Percentiles rank a stretch among this genome's conserved stretches.
Evolutionary conservation across 345 rosid species (phyloP).

Genomic region (Noccaea bulbosa): DNA sequence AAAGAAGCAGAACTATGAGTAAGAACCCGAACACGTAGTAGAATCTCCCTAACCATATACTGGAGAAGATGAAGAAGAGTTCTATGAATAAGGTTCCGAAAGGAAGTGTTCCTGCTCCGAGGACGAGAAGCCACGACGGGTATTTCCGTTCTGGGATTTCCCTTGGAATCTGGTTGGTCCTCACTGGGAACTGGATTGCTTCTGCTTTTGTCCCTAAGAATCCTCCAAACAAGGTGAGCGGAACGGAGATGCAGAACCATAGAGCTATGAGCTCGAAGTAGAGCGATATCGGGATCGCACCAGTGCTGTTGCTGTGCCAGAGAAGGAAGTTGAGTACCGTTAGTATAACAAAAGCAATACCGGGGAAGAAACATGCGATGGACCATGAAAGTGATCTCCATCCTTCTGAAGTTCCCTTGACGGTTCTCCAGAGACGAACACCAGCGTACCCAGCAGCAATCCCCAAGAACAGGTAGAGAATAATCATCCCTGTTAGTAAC

Average conservation of each 20-base stretch:
- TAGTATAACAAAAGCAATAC: constrained; percentile 74
- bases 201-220: constrained; percentile 70
- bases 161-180: constrained; percentile 82
- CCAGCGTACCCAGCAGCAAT: constrained; percentile 72
- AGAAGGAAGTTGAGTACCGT: constrained; percentile 72
- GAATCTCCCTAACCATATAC: constrained; percentile 88
- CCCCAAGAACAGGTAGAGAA: constrained; percentile 79
- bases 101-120: constrained; percentile 86
- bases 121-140: constrained; percentile 88
- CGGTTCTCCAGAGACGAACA: constrained; percentile 73
- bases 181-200: constrained; percentile 64
- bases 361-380: constrained; percentile 80
- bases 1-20: constrained; percentile 65
- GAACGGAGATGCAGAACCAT: constrained; percentile 89
- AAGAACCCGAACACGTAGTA: constrained; percentile 80
- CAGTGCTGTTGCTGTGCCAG: constrained; percentile 79
- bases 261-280: constrained; percentile 70
- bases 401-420: constrained; percentile 77
- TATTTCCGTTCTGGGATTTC: constrained; percentile 84
- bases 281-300: constrained; percentile 77
- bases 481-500: constrained; percentile 82
- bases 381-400: constrained; percentile 81
- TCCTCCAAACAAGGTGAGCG: constrained; percentile 79
- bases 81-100: constrained; percentile 82
- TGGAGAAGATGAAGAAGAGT: constrained; percentile 80